phyloP scores from a whole-genome alignment of 148 eudicot species.

The Talinum fruticosum region DNA sequence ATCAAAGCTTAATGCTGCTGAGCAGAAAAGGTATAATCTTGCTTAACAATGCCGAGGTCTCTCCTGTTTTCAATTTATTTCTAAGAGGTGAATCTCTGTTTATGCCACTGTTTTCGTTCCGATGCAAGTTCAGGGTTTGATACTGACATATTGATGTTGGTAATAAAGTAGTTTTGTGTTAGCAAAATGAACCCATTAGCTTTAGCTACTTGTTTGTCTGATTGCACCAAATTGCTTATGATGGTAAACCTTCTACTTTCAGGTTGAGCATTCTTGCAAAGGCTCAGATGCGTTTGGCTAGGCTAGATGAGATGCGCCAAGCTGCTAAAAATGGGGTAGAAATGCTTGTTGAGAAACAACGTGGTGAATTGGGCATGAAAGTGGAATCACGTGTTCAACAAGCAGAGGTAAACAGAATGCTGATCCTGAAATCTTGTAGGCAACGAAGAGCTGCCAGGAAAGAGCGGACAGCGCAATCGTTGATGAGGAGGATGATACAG shows the following conservation, averaged over 20 bases:
- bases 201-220: too few relatives aligned
- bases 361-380: constrained; percentile 75
- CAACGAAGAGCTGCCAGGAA: constrained; percentile 71
- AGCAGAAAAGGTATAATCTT: constrained; percentile 67
- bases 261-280: constrained; percentile 80
- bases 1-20: constrained; percentile 96
- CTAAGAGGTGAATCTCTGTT: background rate
- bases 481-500: constrained; percentile 56
- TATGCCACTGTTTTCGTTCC: background rate
- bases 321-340: constrained; percentile 80
- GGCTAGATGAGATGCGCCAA: constrained; percentile 83
- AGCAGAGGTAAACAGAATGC: constrained; percentile 91
- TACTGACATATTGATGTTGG: background rate
- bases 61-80: background rate
- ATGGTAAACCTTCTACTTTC: background rate
- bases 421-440: constrained; percentile 61
- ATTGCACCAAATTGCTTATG: background rate
- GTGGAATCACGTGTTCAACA: constrained; percentile 80
- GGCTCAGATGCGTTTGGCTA: constrained; percentile 89
- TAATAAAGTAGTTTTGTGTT: background rate
- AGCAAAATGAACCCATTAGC: background rate
- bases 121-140: background rate
- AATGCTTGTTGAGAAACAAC: constrained; percentile 66
- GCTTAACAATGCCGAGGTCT: background rate
- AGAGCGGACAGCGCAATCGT: constrained; percentile 80